Base-by-base conservation (phyloP, 768 basidiomycete genomes). In the Podaxis pistillaris region DNA sequence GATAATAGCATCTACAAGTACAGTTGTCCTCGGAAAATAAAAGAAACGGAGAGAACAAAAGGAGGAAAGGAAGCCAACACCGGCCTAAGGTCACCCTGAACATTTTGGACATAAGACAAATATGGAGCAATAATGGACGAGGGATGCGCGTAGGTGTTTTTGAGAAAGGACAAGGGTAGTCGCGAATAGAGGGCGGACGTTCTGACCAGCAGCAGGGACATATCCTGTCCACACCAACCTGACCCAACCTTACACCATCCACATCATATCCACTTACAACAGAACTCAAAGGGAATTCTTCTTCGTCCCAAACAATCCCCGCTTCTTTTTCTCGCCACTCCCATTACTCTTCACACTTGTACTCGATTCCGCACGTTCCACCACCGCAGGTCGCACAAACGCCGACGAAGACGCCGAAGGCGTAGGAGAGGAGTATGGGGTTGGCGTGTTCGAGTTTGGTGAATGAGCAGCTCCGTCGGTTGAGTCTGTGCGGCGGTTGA, bases 281-380 rank as follows among this genome's bases (percentile, higher is more conserved):
- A 9, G 4, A 19, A 3, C 4, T 50, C 22, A 40, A 51, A n/a
- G 15, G 0, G 24, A 52, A 22, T 37, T n/a, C 19, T 56, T 56
- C 54, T 40, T 56, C n/a, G 22, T 22, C 26, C 49, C 49, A 24
- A 38, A 56, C 36, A 56, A 56, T 19, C 36, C 38, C 38, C 54
- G 38, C 54, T 56, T 60, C 66, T 75, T 73, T 67, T 74, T 71
- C 44, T 73, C 73, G 37, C 67, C 71, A 40, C 67, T 69, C 46
- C 65, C 67, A 7, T 60, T 54, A 26, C 70, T 68, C 41, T 66
- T 67, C 52, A 58, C 26, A 61, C 69, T 74, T 17, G 69, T 67
- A 12, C 58, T 62, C 2, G 75, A 76, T 9, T 65, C 55, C n/a
- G 64, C 58, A 8, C 72, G 67, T 2, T 70, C 64, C 49, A 72